Percentiles rank a stretch among this genome's conserved stretches.
phyloP scores from a whole-genome alignment of 2,329 filamentous ascomycete species.

The Elsinoe australis region DNA sequence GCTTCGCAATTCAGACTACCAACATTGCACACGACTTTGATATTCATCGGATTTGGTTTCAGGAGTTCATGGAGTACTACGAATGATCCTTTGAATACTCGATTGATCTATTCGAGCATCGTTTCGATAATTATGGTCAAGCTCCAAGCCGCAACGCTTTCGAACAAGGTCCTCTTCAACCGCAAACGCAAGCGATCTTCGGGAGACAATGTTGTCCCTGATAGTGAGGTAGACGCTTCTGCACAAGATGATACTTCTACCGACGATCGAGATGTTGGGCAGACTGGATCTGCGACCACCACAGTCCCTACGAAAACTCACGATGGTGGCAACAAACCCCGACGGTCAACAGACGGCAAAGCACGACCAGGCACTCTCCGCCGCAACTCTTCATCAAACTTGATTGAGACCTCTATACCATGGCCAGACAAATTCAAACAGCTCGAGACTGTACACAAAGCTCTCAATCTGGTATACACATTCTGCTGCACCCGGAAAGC shows the following conservation, averaged over 20 bases:
- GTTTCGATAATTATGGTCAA: slow-evolving; percentile 36
- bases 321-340: slow-evolving; percentile 49
- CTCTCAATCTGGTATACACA: slow-evolving; percentile 86
- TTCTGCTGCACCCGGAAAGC: slow-evolving; percentile 93
- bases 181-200: slow-evolving; percentile 37
- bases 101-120: too few relatives aligned
- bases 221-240: slow-evolving; percentile 13
- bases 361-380: slow-evolving; percentile 28
- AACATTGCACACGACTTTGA: too few relatives aligned
- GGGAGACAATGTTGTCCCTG: neutral
- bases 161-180: slow-evolving; percentile 37
- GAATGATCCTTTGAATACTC: too few relatives aligned
- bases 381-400: slow-evolving; percentile 42
- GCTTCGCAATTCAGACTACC: too few relatives aligned
- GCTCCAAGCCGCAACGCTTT: slow-evolving; percentile 43
- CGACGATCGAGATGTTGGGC: too few relatives aligned
- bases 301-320: slow-evolving; percentile 49
- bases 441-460: slow-evolving; percentile 69
- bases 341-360: slow-evolving; percentile 33
- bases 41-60: too few relatives aligned
- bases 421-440: slow-evolving; percentile 72
- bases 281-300: slow-evolving; percentile 36
- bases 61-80: too few relatives aligned
- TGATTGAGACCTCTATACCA: slow-evolving; percentile 47
- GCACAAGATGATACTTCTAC: slow-evolving; percentile 5